phyloP scores from a whole-genome alignment of 345 rosid genomes.

The Cochlearia excelsa region DNA sequence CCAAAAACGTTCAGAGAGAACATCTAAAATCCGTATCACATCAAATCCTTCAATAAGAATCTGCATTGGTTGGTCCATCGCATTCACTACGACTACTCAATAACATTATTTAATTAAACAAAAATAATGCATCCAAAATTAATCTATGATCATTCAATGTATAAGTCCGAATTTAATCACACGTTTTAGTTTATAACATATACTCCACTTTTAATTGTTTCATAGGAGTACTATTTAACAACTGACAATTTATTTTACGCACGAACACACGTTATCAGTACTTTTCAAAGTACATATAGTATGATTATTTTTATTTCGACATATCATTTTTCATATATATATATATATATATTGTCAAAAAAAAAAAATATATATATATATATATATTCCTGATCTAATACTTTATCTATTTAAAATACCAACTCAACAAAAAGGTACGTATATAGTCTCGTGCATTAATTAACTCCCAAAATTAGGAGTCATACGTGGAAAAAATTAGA shows the following conservation, averaged over 20 bases:
- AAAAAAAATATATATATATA: too few species aligned
- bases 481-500: too few species aligned
- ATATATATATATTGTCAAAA: too few species aligned
- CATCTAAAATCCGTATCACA: constrained; percentile 21
- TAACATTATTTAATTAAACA: constrained; percentile 22
- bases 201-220: not conserved
- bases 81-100: constrained; percentile 32
- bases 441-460: too few species aligned
- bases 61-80: constrained; percentile 31
- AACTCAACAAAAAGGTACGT: too few species aligned
- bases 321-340: too few species aligned
- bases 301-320: not conserved
- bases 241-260: constrained; percentile 17
- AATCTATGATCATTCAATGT: constrained; percentile 20
- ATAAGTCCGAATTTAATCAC: constrained; percentile 29
- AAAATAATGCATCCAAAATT: constrained; percentile 28
- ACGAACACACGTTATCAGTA: constrained; percentile 29
- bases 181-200: constrained; percentile 26
- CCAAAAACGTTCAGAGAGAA: constrained; percentile 27
- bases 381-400: too few species aligned
- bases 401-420: too few species aligned
- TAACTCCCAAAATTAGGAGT: too few species aligned
- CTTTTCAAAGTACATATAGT: not conserved
- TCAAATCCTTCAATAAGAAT: constrained; percentile 23
- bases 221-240: not conserved